Conservation (phyloP, 1,284 basidiomycete species). For the Agaricales sp. region DNA sequence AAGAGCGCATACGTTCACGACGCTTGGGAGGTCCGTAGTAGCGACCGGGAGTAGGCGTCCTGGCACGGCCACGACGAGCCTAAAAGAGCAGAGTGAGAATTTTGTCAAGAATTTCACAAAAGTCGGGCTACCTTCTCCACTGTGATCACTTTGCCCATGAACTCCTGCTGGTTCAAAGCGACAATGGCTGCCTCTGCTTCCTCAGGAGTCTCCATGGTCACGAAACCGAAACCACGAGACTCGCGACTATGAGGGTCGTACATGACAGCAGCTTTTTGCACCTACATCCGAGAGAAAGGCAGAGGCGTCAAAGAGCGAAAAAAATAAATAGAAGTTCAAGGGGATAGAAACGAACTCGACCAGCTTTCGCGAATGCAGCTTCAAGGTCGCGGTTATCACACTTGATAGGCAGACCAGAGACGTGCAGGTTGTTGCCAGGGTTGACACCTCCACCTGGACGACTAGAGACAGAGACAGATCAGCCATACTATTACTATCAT, state of each 20-base stretch:
- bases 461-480: conserved; percentile 4
- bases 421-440: conserved; percentile 95
- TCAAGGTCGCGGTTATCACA: conserved; percentile 86
- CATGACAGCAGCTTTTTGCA: conserved; percentile 90
- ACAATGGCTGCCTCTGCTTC: conserved; percentile 88
- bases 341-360: conserved; percentile 53
- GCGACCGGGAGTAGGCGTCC: conserved; percentile 90
- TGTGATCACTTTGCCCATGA: conserved; percentile 78
- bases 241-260: conserved; percentile 94
- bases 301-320: conserved; percentile 1
- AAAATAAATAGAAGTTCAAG: conserved; percentile 3
- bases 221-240: conserved; percentile 96
- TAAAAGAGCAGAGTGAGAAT: conserved; percentile 20
- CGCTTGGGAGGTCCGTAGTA: conserved; percentile 91
- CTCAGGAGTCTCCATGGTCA: conserved; percentile 83
- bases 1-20: conserved; percentile 37
- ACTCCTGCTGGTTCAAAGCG: conserved; percentile 71
- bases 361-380: conserved; percentile 80
- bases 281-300: too few relatives aligned
- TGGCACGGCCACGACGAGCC: conserved; percentile 89
- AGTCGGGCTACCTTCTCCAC: conserved; percentile 68
- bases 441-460: conserved; percentile 41
- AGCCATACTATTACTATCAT: too few relatives aligned
- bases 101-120: conserved; percentile 1
- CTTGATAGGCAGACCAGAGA: conserved; percentile 75